Percentiles rank a stretch among this genome's conserved stretches.
These are phyloP conservation scores for Elongisporangium prolatum DNA, from an alignment of 352 stramenopile species.

Conservation along the genomic window DNA sequence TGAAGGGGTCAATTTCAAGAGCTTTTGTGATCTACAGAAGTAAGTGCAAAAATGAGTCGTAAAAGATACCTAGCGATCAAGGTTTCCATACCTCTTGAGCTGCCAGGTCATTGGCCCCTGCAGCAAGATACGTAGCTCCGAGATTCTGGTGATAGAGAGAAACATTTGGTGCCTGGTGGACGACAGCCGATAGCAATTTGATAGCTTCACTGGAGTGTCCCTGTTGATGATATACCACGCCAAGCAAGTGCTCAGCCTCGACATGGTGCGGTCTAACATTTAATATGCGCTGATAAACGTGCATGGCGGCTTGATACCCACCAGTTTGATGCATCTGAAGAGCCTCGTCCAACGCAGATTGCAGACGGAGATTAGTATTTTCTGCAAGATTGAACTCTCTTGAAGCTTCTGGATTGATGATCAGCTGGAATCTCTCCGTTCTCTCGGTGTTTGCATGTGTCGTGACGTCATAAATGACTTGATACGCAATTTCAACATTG, in stretches of 20 bases:
- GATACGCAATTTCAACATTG: slow-evolving; percentile 71
- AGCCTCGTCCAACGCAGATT: slow-evolving; percentile 12
- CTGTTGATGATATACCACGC: slow-evolving; percentile 21
- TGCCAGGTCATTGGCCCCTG: slow-evolving; percentile 11
- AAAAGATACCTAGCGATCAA: not conserved
- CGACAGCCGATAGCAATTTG: slow-evolving; percentile 14
- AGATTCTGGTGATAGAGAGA: slow-evolving; percentile 32
- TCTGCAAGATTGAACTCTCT: not conserved
- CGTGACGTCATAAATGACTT: slow-evolving; percentile 51
- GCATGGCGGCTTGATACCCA: slow-evolving; percentile 14
- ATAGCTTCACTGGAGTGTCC: slow-evolving; percentile 12
- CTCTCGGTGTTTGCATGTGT: slow-evolving; percentile 12
- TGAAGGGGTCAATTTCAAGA: slow-evolving; percentile 14
- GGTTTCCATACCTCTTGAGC: slow-evolving; percentile 12
- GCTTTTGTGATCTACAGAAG: not conserved
- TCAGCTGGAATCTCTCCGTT: slow-evolving; percentile 23
- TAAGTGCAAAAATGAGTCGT: not conserved
- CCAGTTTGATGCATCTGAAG: slow-evolving; percentile 25
- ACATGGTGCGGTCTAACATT: slow-evolving; percentile 13
- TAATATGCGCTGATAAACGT: slow-evolving; percentile 41
- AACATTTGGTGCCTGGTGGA: slow-evolving; percentile 14
- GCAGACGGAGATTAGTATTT: slow-evolving; percentile 7
- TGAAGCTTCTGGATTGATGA: slow-evolving; percentile 26
- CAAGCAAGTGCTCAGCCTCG: slow-evolving; percentile 51
- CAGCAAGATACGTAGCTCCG: slow-evolving; percentile 9